Evolutionary conservation across 129 eudicot species (phyloP).

Genomic region (Saposhnikovia divaricata): DNA sequence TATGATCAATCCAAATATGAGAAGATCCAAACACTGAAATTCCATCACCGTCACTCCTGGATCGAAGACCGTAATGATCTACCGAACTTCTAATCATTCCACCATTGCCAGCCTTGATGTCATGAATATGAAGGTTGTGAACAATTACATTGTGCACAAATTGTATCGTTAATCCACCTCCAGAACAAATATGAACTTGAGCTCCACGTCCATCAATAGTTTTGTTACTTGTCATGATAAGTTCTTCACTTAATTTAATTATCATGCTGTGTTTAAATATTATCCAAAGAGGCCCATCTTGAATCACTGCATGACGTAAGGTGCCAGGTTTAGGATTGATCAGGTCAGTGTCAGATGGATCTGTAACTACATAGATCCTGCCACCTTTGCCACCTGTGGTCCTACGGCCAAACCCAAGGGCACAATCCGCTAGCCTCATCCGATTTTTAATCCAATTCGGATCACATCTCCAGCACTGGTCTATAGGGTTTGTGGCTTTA

Average conservation of each 20-base stretch:
- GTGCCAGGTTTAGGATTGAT: conserved; percentile 56
- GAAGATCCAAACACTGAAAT: conserved; percentile 39
- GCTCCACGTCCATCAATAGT: conserved; percentile 63
- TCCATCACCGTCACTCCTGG: conserved; percentile 56
- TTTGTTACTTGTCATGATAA: conserved; percentile 49
- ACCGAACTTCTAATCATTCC: conserved; percentile 47
- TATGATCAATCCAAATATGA: conserved; percentile 60
- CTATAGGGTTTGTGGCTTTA: conserved; percentile 53
- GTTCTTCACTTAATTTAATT: conserved; percentile 41
- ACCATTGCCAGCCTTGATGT: conserved; percentile 37
- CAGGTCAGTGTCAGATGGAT: conserved; percentile 42
- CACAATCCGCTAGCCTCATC: conserved; percentile 39
- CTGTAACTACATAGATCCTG: conserved; percentile 35
- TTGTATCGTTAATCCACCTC: conserved; percentile 51
- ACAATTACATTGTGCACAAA: conserved; percentile 44
- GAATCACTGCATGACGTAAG: conserved; percentile 48
- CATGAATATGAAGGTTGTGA: conserved; percentile 30
- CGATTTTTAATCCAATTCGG: conserved; percentile 43
- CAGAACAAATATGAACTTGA: conserved; percentile 37
- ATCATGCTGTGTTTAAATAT: conserved; percentile 32
- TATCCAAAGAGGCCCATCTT: conserved; percentile 52
- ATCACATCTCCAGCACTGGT: conserved; percentile 58
- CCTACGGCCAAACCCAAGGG: conserved; percentile 36
- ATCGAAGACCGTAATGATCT: conserved; percentile 36
- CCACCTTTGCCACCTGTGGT: conserved; percentile 58